Conservation (phyloP, 495 filamentous ascomycete genomes). For the Tirmania nivea region DNA sequence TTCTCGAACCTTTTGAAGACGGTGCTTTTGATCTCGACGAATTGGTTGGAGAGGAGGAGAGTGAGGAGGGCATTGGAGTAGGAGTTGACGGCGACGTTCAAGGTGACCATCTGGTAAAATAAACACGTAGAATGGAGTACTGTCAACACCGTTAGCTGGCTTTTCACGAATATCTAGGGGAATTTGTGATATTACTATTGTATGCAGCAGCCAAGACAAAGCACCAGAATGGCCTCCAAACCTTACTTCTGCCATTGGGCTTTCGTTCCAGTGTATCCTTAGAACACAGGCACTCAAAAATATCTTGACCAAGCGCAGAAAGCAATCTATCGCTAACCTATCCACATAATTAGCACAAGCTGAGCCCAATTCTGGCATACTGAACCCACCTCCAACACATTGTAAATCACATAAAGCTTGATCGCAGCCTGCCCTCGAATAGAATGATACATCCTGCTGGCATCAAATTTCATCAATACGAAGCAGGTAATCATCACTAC, state of each 20-base stretch:
- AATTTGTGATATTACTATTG: slow-evolving; percentile 12
- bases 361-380: neutral
- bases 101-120: slow-evolving; percentile 91
- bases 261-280: slow-evolving; percentile 75
- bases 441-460: slow-evolving; percentile 94
- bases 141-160: slow-evolving; percentile 22
- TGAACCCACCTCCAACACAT: slow-evolving; percentile 56
- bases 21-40: slow-evolving; percentile 92
- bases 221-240: slow-evolving; percentile 76
- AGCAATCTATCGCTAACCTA: slow-evolving; percentile 61
- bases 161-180: neutral
- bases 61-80: slow-evolving; percentile 92
- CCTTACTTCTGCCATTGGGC: slow-evolving; percentile 70
- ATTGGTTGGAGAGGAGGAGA: slow-evolving; percentile 80
- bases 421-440: slow-evolving; percentile 91
- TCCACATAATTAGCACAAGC: neutral
- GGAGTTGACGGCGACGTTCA: slow-evolving; percentile 96
- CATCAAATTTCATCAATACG: slow-evolving; percentile 78
- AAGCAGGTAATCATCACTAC: slow-evolving; percentile 67
- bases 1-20: slow-evolving; percentile 98
- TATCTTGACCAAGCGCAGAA: slow-evolving; percentile 80
- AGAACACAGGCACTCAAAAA: slow-evolving; percentile 88
- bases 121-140: slow-evolving; percentile 65
- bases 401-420: slow-evolving; percentile 97
- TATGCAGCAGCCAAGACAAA: slow-evolving; percentile 74